Evolutionary conservation across 371 early-diverging fungal species (phyloP), one percentile per base, ranked within the genome.

Genomic region (Zopfochytrium polystomum): DNA sequence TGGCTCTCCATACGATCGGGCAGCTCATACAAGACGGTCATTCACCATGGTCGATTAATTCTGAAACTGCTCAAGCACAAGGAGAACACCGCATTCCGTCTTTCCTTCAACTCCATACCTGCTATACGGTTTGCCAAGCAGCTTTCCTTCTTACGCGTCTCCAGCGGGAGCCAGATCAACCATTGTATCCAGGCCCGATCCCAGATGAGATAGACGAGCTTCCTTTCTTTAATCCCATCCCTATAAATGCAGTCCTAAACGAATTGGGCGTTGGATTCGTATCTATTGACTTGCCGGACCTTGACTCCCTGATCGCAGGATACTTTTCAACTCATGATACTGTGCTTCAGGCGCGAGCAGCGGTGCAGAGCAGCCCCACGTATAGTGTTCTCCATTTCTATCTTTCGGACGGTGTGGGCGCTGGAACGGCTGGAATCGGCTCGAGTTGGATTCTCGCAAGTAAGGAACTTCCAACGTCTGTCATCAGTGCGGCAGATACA

Each of bases 111-210:
- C 62, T 68, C 11, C 74, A 74, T 27, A 60, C 65, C n/a, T 64
- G 63, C 46, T 70, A 58, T 51, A 70, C 68, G 0, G 35, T 73
- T 7, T 58, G 62, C 53, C 73, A 73, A 53, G 57, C 73, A 22
- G 44, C 67, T 20, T 73, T 73, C 50, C 38, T 73, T 11, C 55
- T 73, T 7, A 62, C 62, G 0, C 61, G 73, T 15, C 44, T 73
- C 6, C 61, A 64, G 25, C 50, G 55, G 15, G 20, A 63, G 13
- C 69, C 63, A 18, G 18, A 46, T 5, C 69, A 67, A 35, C 45
- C 63, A 3, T 54, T 69, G 15, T 73, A 63, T 55, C 70, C 73
- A 25, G 64, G 52, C 23, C 38, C 38, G 38, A 11, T 11, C 18
- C 38, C 38, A 38, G 38, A 38, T 18, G 38, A 38, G 18, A 11